Evolutionary conservation across 2,329 filamentous ascomycete species (phyloP), one percentile per base, ranked within the genome.

Genomic region (Raffaelea albimanens): DNA sequence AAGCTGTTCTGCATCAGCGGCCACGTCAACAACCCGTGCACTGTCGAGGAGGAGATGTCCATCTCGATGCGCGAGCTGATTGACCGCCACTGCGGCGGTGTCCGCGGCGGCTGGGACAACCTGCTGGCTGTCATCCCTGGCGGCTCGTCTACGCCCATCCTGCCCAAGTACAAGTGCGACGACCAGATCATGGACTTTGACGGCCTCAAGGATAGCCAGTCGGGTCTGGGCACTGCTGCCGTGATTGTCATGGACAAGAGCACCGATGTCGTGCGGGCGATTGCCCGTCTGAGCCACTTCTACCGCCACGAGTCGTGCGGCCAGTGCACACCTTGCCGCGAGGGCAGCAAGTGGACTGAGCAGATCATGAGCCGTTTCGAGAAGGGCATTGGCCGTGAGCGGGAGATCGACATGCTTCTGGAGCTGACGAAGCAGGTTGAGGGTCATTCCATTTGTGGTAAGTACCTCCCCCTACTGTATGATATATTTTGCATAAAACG

Each of bases 181-280:
- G 83, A 95, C 52, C 91, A 97, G 67, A 70, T 98, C 47, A 98
- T 98, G 93, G 93, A 98, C 71, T 98, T 97, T 63, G 93, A 98
- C 64, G 90, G 87, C 10, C 80, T 98, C 58, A 98, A 98, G 78
- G 93, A 98, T 69, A 90, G 83, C 58, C 93, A 97, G 71, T 94
- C 89, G 52, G 93, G 93, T 78, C 83, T 98, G 14, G 93, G 93
- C 58, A 98, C 93, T 7, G 93, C 93, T 4, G 93, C 93, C 50
- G 91, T 98, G 57, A 95, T 98, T 61, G 93, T 98, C 66, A 95
- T 98, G 87, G 93, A 98, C 72, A 94, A 97, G 78, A 91, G 85
- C 61, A 87, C 93, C 55, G 93, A 98, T 65, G 86, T 98, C 45
- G 89, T 98, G 57, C 85, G 91, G 55, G 87, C 88, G 62, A 97